phyloP scores from a whole-genome alignment of 495 filamentous ascomycete species.

The Massariosphaeria phaeospora region DNA sequence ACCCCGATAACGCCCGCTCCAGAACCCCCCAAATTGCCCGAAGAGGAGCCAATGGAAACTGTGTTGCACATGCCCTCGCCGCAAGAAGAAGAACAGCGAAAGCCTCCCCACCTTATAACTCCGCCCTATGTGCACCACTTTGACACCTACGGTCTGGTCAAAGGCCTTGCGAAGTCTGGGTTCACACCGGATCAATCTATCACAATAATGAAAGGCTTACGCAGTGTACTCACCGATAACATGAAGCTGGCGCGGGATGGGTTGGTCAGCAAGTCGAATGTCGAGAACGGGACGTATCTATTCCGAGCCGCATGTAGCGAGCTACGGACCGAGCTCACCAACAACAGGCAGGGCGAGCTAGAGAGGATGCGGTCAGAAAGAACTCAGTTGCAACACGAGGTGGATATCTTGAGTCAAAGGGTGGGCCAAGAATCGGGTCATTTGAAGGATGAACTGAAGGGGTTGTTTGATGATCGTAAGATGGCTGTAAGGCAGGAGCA shows the following conservation, averaged over 20 bases:
- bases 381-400: constrained; percentile 81
- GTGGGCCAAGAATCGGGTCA: constrained; percentile 72
- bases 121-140: constrained; percentile 91
- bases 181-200: constrained; percentile 67
- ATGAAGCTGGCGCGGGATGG: constrained; percentile 70
- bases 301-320: constrained; percentile 94
- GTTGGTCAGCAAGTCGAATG: constrained; percentile 70
- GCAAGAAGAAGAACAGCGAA: constrained; percentile 46
- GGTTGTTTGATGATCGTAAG: constrained; percentile 93
- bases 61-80: constrained; percentile 58
- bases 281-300: constrained; percentile 86
- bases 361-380: constrained; percentile 74
- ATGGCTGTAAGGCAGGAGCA: constrained; percentile 87
- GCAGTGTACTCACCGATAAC: constrained; percentile 68
- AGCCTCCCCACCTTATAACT: constrained; percentile 62
- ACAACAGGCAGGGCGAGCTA: constrained; percentile 50
- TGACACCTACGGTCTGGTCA: constrained; percentile 84
- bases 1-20: constrained; percentile 15
- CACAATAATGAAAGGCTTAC: constrained; percentile 82
- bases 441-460: constrained; percentile 85
- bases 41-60: constrained; percentile 56
- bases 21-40: constrained; percentile 27
- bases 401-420: constrained; percentile 81
- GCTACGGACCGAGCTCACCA: constrained; percentile 73
- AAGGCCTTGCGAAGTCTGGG: constrained; percentile 62